Evolutionary conservation across 2,329 filamentous ascomycete species (phyloP).

Genomic region (Sarocladium brachiariae): DNA sequence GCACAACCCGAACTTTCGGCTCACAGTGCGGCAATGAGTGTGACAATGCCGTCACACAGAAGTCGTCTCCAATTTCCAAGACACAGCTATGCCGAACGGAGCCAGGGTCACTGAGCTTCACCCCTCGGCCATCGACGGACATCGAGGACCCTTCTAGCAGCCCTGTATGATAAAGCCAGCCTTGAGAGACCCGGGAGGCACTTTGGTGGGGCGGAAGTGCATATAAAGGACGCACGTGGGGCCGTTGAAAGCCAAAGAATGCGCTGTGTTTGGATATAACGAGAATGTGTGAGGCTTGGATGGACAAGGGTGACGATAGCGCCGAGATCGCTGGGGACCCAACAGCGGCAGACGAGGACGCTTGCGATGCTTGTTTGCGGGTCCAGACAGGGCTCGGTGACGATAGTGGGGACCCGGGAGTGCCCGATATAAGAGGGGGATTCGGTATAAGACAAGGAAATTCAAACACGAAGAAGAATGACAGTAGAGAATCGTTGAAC

Average conservation of each 20-base stretch:
- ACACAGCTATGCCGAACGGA: not conserved
- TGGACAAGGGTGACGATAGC: conserved; percentile 2
- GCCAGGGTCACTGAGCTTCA: not conserved
- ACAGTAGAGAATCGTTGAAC: not conserved
- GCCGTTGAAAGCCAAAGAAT: not conserved
- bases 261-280: not conserved
- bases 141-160: not conserved
- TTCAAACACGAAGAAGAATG: not conserved
- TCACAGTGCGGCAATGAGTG: not conserved
- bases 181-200: not conserved
- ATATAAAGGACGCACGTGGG: conserved; percentile 1
- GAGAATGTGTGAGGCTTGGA: not conserved
- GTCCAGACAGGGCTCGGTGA: not conserved
- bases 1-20: conserved; percentile 5
- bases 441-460: not conserved
- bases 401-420: not conserved
- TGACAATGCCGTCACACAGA: not conserved
- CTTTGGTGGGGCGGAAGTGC: not conserved
- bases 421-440: conserved; percentile 2
- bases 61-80: not conserved
- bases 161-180: not conserved
- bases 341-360: not conserved
- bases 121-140: conserved; percentile 7
- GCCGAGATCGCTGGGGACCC: not conserved
- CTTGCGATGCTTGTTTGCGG: conserved; percentile 8